A percentile compares a stretch with the other conserved stretches of the same genome.
phyloP scores from a whole-genome alignment of 2,329 filamentous ascomycete genomes.

The Apiospora rasikravindrae region DNA sequence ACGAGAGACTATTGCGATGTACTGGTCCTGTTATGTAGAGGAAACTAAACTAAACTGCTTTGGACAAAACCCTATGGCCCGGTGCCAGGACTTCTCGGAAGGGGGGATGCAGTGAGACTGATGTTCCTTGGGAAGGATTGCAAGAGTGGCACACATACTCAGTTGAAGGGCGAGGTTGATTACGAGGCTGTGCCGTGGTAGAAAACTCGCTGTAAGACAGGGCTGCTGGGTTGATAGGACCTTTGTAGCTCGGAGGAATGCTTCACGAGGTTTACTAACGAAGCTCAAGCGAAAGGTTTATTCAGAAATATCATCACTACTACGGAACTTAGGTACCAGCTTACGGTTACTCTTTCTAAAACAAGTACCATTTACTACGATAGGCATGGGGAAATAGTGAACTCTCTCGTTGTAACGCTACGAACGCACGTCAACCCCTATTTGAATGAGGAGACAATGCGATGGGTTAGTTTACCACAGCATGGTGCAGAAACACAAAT shows the following conservation, averaged over 20 bases:
- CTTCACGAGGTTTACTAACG: neutral
- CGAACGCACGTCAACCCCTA: neutral
- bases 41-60: slow-evolving; percentile 10
- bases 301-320: no score
- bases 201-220: neutral
- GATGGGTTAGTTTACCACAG: no score
- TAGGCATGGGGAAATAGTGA: neutral
- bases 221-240: neutral
- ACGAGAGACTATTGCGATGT: neutral
- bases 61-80: neutral
- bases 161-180: neutral
- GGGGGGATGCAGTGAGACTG: slow-evolving; percentile 18
- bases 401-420: neutral
- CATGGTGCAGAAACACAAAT: no score
- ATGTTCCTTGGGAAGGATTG: slow-evolving; percentile 5
- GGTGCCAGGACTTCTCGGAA: neutral
- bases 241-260: no score
- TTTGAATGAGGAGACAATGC: neutral
- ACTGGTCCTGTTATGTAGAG: neutral
- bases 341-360: neutral
- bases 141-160: slow-evolving; percentile 17
- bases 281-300: no score
- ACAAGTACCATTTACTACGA: neutral
- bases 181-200: slow-evolving; percentile 15
- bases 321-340: no score